A percentile compares a stretch with the other conserved stretches of the same genome.
Conservation (phyloP, 352 stramenopile species). For the Pythium myriotylum region DNA sequence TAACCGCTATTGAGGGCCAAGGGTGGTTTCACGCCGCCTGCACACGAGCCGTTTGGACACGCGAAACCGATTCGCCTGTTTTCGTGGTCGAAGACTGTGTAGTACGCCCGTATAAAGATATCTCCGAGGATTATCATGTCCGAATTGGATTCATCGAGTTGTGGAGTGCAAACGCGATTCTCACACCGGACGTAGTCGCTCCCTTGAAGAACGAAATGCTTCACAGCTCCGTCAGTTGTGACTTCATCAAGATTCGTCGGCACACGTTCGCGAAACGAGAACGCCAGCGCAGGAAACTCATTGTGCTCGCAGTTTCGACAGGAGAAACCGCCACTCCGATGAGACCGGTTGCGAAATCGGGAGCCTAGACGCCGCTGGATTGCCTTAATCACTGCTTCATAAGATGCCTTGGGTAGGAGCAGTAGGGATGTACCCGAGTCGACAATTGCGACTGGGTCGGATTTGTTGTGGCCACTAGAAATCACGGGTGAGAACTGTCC, state of each 20-base stretch:
- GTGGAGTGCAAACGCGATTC: slow-evolving; percentile 30
- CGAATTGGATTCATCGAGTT: slow-evolving; percentile 33
- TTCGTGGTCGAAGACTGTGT: slow-evolving; percentile 42
- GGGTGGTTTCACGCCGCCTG: slow-evolving; percentile 28
- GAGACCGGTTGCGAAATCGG: slow-evolving; percentile 18
- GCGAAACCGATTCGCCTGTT: slow-evolving; percentile 35
- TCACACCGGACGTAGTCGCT: slow-evolving; percentile 46
- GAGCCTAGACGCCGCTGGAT: slow-evolving; percentile 24
- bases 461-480: background rate
- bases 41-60: slow-evolving; percentile 27
- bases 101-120: slow-evolving; percentile 46
- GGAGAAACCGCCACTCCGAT: slow-evolving; percentile 14
- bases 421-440: slow-evolving; percentile 47
- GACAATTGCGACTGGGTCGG: slow-evolving; percentile 27
- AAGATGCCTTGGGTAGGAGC: slow-evolving; percentile 28
- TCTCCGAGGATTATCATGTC: slow-evolving; percentile 36
- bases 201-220: slow-evolving; percentile 35
- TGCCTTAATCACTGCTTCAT: slow-evolving; percentile 19
- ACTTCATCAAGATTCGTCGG: background rate
- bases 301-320: slow-evolving; percentile 34
- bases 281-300: slow-evolving; percentile 36
- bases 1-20: slow-evolving; percentile 6
- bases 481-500: background rate
- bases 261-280: slow-evolving; percentile 17
- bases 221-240: background rate